Base-by-base conservation (phyloP, 345 rosid genomes). In the Raphanus raphanistrum region DNA sequence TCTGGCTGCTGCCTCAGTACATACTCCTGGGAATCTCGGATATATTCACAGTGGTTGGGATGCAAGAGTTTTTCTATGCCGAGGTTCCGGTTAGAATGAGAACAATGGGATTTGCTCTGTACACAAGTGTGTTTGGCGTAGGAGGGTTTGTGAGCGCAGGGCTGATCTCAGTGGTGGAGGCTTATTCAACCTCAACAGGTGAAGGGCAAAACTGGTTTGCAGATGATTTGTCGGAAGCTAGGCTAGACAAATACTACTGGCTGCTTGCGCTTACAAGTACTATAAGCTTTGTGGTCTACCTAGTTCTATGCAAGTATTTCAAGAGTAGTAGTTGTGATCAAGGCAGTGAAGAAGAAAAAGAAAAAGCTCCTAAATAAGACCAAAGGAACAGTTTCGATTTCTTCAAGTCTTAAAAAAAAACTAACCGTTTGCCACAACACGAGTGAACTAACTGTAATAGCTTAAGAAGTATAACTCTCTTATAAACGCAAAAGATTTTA, bases 21-120 rank as follows among this genome's bases (percentile, higher is more conserved):
- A 85, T 94, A 29, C 83, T 94, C 11, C 36, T 94, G 36, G 98
- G 98, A 10, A 83, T 92, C 45, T 87, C 98, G 3, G 99, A 95
- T 77, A 87, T 95, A 1, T 95, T 95, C 80, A 95, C 99, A 0
- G 98, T 94, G 7, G 94, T 94, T 15, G 98, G 98, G 8, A 92
- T 94, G 98, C 98, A 94, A 68, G 98, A 94, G 83, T 94, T 92
- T 80, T 94, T 94, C 77, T 94, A 94, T 83, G 79, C 82, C 35
- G 97, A 94, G 70, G 98, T 94, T 8, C 98, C 98, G 0, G 84
- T 82, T 0, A 81, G 87, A 70, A 94, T 94, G 98, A 84, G 90
- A 75, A 90, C 98, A 1, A 88, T 92, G 97, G 98, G 94, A 5
- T 92, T 94, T 72, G 98, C 98, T 4, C 77, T 94, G 1, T 89